phyloP scores from a whole-genome alignment of 768 basidiomycete species.

The Antrodiella citrinella region DNA sequence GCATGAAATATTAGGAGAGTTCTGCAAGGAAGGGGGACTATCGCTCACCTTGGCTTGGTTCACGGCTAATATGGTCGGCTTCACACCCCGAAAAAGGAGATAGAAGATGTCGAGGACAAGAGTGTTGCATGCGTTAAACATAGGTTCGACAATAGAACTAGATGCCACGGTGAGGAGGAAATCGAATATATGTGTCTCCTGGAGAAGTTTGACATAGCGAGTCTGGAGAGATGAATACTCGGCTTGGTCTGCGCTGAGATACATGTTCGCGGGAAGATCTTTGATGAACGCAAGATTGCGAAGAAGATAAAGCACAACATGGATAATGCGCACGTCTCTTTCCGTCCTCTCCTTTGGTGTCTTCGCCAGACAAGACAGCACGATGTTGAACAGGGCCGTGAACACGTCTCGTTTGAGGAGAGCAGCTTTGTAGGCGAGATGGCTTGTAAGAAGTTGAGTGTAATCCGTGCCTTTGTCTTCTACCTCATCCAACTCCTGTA shows the following conservation, averaged over 20 bases:
- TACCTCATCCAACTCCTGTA: constrained; percentile 86
- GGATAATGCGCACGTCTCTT: constrained; percentile 81
- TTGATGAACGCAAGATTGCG: constrained; percentile 94
- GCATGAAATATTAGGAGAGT: neutral
- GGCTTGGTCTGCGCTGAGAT: constrained; percentile 68
- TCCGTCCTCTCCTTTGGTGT: constrained; percentile 57
- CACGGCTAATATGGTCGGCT: constrained; percentile 44
- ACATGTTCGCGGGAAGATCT: constrained; percentile 67
- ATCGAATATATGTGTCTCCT: constrained; percentile 65
- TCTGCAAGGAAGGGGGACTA: constrained; percentile 9
- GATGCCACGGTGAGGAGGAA: constrained; percentile 82
- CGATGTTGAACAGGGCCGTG: constrained; percentile 63
- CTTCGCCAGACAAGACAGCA: constrained; percentile 74
- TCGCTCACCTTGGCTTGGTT: constrained; percentile 62
- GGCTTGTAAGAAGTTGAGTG: constrained; percentile 71
- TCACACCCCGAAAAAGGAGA: constrained; percentile 76
- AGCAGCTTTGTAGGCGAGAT: constrained; percentile 84
- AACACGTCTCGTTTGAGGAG: constrained; percentile 63
- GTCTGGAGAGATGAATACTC: constrained; percentile 76
- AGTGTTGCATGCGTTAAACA: constrained; percentile 82
- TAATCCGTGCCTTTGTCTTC: constrained; percentile 80
- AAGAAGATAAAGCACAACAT: constrained; percentile 79
- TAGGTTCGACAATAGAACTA: constrained; percentile 64
- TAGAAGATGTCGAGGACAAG: constrained; percentile 91
- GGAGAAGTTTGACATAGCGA: constrained; percentile 61